Conservation (phyloP, 2,329 filamentous ascomycete genomes). For the Penicillium sp. region DNA sequence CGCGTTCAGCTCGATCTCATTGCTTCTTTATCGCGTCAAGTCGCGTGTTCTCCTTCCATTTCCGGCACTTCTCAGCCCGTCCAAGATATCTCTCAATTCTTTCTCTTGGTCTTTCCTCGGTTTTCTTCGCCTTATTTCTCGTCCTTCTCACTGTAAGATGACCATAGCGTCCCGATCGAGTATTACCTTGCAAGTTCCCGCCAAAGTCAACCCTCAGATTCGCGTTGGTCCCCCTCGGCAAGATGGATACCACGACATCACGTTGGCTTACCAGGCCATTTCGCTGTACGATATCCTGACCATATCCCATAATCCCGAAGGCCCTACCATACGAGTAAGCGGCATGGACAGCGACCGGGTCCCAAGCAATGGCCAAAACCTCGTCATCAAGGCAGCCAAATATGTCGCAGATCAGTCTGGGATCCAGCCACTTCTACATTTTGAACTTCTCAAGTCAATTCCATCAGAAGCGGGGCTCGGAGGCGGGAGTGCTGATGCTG, state of each 20-base stretch:
- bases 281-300: constrained; percentile 9
- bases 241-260: constrained; percentile 16
- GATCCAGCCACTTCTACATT: constrained; percentile 4
- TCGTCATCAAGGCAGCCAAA: constrained; percentile 10
- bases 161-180: neutral
- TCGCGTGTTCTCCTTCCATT: constrained; percentile 10
- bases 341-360: constrained; percentile 13
- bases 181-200: constrained; percentile 11
- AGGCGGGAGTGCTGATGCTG: constrained; percentile 13
- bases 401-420: neutral
- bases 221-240: constrained; percentile 10
- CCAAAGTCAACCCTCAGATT: constrained; percentile 14
- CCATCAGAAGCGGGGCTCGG: constrained; percentile 12
- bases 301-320: neutral
- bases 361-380: constrained; percentile 3
- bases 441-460: constrained; percentile 10
- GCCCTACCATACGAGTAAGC: constrained; percentile 4
- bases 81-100: too few relatives aligned
- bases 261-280: constrained; percentile 12
- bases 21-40: neutral
- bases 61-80: too few relatives aligned
- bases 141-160: neutral
- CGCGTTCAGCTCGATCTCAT: neutral
- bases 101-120: neutral
- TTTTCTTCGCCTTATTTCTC: neutral